Evolutionary conservation across 331 rosid genomes (phyloP), one percentile per base, ranked within the genome.

Genomic region (Rhamnella rubrinervis): DNA sequence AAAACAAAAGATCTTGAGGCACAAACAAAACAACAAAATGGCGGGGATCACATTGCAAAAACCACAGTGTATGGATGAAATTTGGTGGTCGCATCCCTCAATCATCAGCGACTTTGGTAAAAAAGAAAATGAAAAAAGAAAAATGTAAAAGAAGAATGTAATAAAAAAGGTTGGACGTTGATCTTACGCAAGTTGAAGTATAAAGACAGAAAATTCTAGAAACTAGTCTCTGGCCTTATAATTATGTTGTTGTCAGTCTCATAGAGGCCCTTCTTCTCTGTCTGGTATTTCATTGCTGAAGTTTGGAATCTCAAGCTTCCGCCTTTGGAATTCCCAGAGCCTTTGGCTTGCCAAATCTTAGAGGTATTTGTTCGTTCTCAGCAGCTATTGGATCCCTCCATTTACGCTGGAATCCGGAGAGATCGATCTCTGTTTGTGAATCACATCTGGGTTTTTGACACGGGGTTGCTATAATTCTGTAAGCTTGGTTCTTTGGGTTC

Each of bases 161-260:
- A 38, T 9, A 47, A 21, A 19, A 16, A 31, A 55, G 37, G 37
- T 8, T 6, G 55, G 68, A 40, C 88, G 90, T 88, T 73, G 19
- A 71, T 82, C 71, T 63, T n/a, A 86, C 85, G 88, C 85, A 82
- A 28, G 75, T 65, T 78, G 79, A 81, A 64, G 65, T 75, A 55
- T 47, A 71, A 31, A 7, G 63, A 65, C 52, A 68, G 86, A 78
- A 82, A 70, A 67, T 82, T 89, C 85, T 77, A 77, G 85, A 86
- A 79, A 21, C 80, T 61, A 59, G 5, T 52, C 63, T 65, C 18
- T 14, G 61, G 58, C 68, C 46, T 61, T 51, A 28, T 39, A 75
- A 52, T 63, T 51, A 44, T 58, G 52, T 7, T 37, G 68, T 23
- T 64, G 25, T 44, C 14, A 21, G 19, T 20, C 59, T 38, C 15